A percentile compares a stretch with the other conserved stretches of the same genome.
Evolutionary conservation across 352 stramenopile genomes (phyloP).

Genomic region (Phytophthora pseudosyringae): DNA sequence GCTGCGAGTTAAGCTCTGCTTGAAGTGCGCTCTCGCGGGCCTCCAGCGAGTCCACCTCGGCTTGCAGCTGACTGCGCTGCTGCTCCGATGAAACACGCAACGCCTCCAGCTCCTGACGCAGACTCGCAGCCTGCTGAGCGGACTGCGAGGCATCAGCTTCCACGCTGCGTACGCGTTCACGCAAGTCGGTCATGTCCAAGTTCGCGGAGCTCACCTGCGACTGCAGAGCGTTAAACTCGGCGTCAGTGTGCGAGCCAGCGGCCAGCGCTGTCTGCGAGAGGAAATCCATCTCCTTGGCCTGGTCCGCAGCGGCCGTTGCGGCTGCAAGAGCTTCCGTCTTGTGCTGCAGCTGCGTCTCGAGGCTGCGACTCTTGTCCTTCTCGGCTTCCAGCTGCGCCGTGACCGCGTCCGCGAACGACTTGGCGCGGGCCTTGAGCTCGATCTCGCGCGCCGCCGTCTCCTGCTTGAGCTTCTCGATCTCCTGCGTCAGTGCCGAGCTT

Average conservation of each 20-base stretch:
- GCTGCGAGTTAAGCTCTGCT: constrained; percentile 28
- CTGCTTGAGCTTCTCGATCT: constrained; percentile 55
- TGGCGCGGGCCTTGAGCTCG: constrained; percentile 73
- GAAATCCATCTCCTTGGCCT: constrained; percentile 31
- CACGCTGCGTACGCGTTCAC: constrained; percentile 41
- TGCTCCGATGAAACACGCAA: constrained; percentile 47
- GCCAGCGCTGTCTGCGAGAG: constrained; percentile 17
- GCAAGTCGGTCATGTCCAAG: constrained; percentile 41
- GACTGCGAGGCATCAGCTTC: constrained; percentile 43
- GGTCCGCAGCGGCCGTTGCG: constrained; percentile 17
- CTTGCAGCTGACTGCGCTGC: constrained; percentile 45
- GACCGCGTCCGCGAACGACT: constrained; percentile 73
- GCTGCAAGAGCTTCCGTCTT: constrained; percentile 43
- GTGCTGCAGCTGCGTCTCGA: constrained; percentile 63
- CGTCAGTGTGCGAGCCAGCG: constrained; percentile 25
- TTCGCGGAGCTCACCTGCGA: constrained; percentile 40
- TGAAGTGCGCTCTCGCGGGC: constrained; percentile 46
- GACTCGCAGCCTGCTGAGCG: constrained; percentile 29
- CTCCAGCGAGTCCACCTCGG: constrained; percentile 46
- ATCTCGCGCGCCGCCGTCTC: constrained; percentile 58
- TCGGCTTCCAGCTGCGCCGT: constrained; percentile 67
- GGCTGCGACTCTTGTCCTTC: constrained; percentile 53
- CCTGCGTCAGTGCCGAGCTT: constrained; percentile 3
- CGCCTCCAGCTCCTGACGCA: constrained; percentile 41
- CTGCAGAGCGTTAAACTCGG: constrained; percentile 49